Percentiles rank a stretch among this genome's conserved stretches.
These are phyloP conservation scores for Alternaria triticimaculans DNA, from an alignment of 2,329 filamentous ascomycete genomes.

Conservation along the genomic window DNA sequence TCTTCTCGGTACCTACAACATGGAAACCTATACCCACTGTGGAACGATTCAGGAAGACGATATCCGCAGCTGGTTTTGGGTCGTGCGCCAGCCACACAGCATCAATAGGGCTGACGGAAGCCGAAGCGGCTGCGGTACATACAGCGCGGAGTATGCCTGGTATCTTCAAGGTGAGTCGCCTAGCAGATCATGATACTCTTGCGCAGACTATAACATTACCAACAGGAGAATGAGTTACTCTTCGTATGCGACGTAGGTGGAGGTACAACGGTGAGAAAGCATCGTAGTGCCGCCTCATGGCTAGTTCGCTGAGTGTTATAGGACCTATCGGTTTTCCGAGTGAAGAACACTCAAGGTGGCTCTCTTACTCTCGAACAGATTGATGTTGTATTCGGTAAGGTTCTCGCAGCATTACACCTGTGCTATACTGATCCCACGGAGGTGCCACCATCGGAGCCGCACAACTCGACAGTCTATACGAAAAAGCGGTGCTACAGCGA, in stretches of 20 bases:
- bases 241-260: constrained; percentile 60
- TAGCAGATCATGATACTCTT: neutral
- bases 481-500: constrained; percentile 27
- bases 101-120: constrained; percentile 58
- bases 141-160: constrained; percentile 42
- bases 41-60: constrained; percentile 58
- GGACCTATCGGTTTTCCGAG: constrained; percentile 38
- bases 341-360: constrained; percentile 30
- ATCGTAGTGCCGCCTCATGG: neutral
- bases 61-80: constrained; percentile 59
- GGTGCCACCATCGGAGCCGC: constrained; percentile 49
- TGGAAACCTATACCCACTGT: constrained; percentile 60
- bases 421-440: constrained; percentile 25
- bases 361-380: constrained; percentile 39
- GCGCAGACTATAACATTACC: neutral
- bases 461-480: constrained; percentile 43
- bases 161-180: constrained; percentile 27
- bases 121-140: constrained; percentile 61
- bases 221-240: constrained; percentile 50
- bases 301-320: neutral
- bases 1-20: constrained; percentile 65
- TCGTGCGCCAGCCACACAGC: constrained; percentile 45
- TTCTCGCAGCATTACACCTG: neutral
- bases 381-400: constrained; percentile 43
- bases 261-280: constrained; percentile 49